Conservation (phyloP, 2,329 filamentous ascomycete species). For the Exserohilum turcica region DNA sequence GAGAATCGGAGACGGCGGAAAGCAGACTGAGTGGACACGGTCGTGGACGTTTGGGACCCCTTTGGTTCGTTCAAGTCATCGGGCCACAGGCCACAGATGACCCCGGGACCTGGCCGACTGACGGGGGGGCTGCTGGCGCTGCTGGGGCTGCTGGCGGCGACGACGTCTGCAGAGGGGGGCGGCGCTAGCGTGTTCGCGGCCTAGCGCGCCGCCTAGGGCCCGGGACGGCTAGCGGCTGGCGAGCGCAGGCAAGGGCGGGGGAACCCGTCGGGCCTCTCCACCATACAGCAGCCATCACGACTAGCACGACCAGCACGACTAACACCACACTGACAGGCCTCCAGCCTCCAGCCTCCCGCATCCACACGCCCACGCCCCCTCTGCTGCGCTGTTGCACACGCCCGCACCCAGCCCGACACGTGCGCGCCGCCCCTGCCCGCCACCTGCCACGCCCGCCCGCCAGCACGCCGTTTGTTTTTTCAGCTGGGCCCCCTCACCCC, state of each 20-base stretch:
- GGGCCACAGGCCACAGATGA: constrained; percentile 27
- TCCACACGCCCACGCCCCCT: not conserved
- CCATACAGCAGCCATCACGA: constrained; percentile 5
- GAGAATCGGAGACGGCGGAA: constrained; percentile 19
- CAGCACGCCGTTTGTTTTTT: not conserved
- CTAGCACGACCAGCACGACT: not conserved
- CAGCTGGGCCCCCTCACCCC: not conserved
- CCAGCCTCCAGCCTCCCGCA: not conserved
- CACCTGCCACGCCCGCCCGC: not conserved
- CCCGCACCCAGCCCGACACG: not conserved
- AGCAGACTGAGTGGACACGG: constrained; percentile 18
- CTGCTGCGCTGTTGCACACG: not conserved
- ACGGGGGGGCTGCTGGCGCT: too few species aligned
- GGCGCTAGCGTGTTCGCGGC: constrained; percentile 12
- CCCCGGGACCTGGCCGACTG: constrained; percentile 27
- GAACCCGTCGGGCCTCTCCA: constrained; percentile 17
- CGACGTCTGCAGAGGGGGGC: constrained; percentile 22
- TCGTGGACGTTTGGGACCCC: constrained; percentile 14
- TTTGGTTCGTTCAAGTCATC: constrained; percentile 26
- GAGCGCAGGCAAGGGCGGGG: constrained; percentile 23
- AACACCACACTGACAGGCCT: not conserved
- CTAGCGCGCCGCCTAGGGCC: constrained; percentile 23
- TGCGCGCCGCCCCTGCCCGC: not conserved
- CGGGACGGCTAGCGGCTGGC: constrained; percentile 21
- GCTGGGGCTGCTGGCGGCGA: too few species aligned